Evolutionary conservation across 805 yeast species (phyloP).

Genomic region (Cyberlindnera euphorbiae): DNA sequence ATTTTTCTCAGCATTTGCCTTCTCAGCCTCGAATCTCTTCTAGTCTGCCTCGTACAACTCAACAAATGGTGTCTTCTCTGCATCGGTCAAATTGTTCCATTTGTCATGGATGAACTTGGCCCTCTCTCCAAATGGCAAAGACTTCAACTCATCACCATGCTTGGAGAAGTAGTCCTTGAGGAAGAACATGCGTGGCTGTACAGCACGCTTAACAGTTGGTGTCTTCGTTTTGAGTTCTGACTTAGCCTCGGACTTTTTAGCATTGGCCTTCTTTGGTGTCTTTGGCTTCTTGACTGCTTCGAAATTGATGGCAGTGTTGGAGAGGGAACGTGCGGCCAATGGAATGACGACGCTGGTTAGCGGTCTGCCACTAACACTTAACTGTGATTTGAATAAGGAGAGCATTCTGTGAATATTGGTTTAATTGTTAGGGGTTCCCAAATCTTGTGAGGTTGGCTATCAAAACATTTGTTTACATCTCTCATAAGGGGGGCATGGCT

Average conservation of each 20-base stretch:
- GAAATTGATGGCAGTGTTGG: constrained; percentile 4
- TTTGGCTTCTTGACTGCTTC: constrained; percentile 7
- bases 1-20: constrained; percentile 12
- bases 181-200: constrained; percentile 12
- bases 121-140: constrained; percentile 12
- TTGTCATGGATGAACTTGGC: constrained; percentile 3
- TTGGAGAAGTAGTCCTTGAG: constrained; percentile 11
- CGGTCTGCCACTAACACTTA: not conserved
- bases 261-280: constrained; percentile 6
- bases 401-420: constrained; percentile 9
- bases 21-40: constrained; percentile 13
- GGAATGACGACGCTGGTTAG: constrained; percentile 1
- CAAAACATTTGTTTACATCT: not conserved
- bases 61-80: constrained; percentile 12
- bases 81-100: constrained; percentile 14
- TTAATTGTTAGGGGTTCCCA: too few relatives aligned
- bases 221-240: constrained; percentile 10
- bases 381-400: constrained; percentile 5
- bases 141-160: constrained; percentile 12
- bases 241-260: constrained; percentile 7
- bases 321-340: constrained; percentile 8
- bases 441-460: too few relatives aligned
- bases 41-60: constrained; percentile 13
- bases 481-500: not conserved
- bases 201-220: constrained; percentile 9